Evolutionary conservation across 345 rosid species (phyloP).

Genomic region (Citrus maxima): DNA sequence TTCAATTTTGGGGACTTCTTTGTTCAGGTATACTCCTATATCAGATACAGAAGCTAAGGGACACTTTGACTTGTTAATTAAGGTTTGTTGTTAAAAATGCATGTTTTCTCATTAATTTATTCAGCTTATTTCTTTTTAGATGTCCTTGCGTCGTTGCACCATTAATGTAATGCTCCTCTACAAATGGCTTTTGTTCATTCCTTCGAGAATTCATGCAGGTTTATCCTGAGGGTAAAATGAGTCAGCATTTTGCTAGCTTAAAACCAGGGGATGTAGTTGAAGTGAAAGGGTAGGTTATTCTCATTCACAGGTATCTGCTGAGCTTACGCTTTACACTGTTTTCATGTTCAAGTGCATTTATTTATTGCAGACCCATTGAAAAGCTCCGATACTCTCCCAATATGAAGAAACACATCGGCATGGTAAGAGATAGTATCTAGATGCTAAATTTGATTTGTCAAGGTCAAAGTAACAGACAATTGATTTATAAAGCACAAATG

Average conservation of each 20-base stretch:
- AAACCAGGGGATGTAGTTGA: slow-evolving; percentile 89
- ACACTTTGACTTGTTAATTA: slow-evolving; percentile 79
- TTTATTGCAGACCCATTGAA: slow-evolving; percentile 79
- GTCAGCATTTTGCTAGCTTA: slow-evolving; percentile 92
- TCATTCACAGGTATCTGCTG: not conserved
- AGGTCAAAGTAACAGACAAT: not conserved
- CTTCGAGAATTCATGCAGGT: slow-evolving; percentile 45
- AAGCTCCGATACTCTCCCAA: slow-evolving; percentile 86
- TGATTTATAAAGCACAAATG: not conserved
- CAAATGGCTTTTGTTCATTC: not conserved
- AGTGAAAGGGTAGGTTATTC: slow-evolving; percentile 71
- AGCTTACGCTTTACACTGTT: not conserved
- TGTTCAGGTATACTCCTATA: slow-evolving; percentile 84
- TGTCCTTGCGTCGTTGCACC: not conserved
- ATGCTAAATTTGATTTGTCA: not conserved
- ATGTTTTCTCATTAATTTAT: not conserved
- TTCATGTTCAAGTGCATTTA: slow-evolving; percentile 12
- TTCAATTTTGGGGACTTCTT: slow-evolving; percentile 10
- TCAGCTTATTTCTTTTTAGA: slow-evolving; percentile 6
- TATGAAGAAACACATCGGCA: slow-evolving; percentile 97
- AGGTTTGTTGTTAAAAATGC: slow-evolving; percentile 43
- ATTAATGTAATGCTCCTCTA: not conserved
- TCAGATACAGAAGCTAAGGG: slow-evolving; percentile 92
- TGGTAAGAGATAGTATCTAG: slow-evolving; percentile 52
- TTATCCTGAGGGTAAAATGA: slow-evolving; percentile 97